These are phyloP conservation scores for Crithidia acanthocephali DNA, from an alignment of 208 protist genomes.

Conservation along the genomic window DNA sequence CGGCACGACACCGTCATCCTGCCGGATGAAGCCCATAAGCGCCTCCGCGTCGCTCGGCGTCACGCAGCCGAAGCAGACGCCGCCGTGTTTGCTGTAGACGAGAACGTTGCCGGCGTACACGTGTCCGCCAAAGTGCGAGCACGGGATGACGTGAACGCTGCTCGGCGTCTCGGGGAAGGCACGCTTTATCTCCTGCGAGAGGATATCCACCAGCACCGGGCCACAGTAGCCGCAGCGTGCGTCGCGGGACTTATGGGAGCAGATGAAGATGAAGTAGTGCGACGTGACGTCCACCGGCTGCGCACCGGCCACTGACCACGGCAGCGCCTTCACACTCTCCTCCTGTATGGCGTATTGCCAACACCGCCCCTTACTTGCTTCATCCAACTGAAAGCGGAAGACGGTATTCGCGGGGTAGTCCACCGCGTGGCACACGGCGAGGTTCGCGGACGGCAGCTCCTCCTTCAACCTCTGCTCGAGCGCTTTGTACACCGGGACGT, in stretches of 20 bases:
- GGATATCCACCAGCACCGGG: constrained; percentile 30
- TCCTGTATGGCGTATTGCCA: background rate
- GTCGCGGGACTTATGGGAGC: constrained; percentile 26
- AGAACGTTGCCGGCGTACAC: constrained; percentile 42
- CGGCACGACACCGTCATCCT: constrained; percentile 13
- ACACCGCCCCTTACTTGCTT: background rate
- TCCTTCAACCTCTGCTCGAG: background rate
- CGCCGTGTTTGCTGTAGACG: constrained; percentile 30
- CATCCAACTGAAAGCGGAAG: constrained; percentile 7
- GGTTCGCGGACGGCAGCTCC: constrained; percentile 8
- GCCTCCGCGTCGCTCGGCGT: constrained; percentile 23
- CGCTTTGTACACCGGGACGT: constrained; percentile 9
- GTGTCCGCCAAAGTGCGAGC: constrained; percentile 40
- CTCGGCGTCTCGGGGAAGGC: background rate
- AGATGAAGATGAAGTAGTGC: constrained; percentile 31
- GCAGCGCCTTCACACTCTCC: background rate
- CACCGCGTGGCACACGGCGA: constrained; percentile 11
- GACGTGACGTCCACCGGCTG: background rate
- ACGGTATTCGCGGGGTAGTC: constrained; percentile 7
- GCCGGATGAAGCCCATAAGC: constrained; percentile 6
- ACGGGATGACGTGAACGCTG: constrained; percentile 22
- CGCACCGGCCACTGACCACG: background rate
- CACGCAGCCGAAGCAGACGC: constrained; percentile 26
- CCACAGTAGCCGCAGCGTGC: constrained; percentile 40
- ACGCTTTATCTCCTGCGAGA: constrained; percentile 13